Evolutionary conservation across 331 rosid genomes (phyloP), one percentile per base, ranked within the genome.

Genomic region (Pyrus hybrid): DNA sequence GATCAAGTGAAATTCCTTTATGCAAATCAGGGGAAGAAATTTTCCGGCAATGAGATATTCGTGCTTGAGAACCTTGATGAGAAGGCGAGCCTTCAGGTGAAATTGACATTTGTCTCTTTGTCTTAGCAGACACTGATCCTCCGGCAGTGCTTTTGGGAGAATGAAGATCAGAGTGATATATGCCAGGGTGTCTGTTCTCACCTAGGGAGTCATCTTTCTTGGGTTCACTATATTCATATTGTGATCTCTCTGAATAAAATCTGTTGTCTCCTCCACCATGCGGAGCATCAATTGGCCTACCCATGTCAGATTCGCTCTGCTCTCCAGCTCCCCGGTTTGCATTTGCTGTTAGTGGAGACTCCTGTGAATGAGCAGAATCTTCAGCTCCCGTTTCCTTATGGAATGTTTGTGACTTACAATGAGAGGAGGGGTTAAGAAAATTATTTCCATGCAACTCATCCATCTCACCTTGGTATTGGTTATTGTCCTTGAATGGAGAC

Each of bases 401-500:
- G 6, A 71, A 37, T 37, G 45, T 37, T 37, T 8, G 30, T 2
- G 22, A 71, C 75, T 54, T 30, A 54, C 53, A 35, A 30, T 71
- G 51, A 56, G 51, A 71, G 51, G 53, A 71, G 33, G 64, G 9
- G 1, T 71, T 56, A 54, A 56, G 37, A 54, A 56, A 30, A 54
- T 71, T 56, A 30, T 23, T 32, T 63, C 21, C 65, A n/a, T 21
- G 75, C 75, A 71, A 71, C 75, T 71, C 66, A 54, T 71, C 66
- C 65, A 54, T 71, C 66, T 71, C 75, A 71, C 75, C 75, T 71
- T 71, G 66, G 75, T n/a, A 54, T 13, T 71, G 30, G 12, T n/a
- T 54, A 53, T 23, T 13, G 12, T 54, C 22, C 26, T 30, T 21
- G 51, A 8, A 13, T 21, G 30, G 47, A 58, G 75, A 71, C 16